Conservation (phyloP, 345 rosid genomes). For the Arabis hirsuta region DNA sequence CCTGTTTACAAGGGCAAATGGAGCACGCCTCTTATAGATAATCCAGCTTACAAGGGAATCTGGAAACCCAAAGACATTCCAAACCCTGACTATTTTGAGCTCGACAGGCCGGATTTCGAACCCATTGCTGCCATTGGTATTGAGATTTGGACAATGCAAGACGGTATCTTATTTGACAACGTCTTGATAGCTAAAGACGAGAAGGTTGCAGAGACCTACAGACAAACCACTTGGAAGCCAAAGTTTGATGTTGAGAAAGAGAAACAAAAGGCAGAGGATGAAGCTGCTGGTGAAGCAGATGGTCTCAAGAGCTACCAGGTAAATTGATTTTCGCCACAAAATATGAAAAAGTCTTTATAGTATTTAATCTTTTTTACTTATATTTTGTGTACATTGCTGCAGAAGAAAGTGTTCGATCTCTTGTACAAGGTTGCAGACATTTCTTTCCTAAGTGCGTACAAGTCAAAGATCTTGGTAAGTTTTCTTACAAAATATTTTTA, state of each 20-base stretch:
- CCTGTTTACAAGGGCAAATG: conserved; percentile 88
- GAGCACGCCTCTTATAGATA: conserved; percentile 73
- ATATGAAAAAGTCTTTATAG: neutral
- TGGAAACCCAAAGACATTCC: conserved; percentile 86
- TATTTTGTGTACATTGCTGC: conserved; percentile 24
- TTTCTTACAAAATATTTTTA: neutral
- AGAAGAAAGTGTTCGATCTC: conserved; percentile 66
- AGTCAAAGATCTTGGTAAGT: conserved; percentile 61
- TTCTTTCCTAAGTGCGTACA: conserved; percentile 63
- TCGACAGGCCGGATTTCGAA: conserved; percentile 69
- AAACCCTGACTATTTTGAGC: conserved; percentile 74
- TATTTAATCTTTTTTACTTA: neutral
- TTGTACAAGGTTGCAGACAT: conserved; percentile 73
- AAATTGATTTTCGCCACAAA: neutral
- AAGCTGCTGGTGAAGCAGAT: conserved; percentile 48
- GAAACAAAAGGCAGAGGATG: conserved; percentile 72
- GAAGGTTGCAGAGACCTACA: conserved; percentile 55
- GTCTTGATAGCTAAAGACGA: conserved; percentile 67
- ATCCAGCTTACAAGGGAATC: conserved; percentile 78
- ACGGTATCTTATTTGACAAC: conserved; percentile 78
- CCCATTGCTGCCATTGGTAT: conserved; percentile 84
- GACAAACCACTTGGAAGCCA: conserved; percentile 62
- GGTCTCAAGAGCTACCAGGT: conserved; percentile 51
- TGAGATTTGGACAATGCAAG: conserved; percentile 95
- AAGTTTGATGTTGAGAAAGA: conserved; percentile 70